phyloP scores from a whole-genome alignment of 73 alveolate genomes.

The Blepharisma japonicum region DNA sequence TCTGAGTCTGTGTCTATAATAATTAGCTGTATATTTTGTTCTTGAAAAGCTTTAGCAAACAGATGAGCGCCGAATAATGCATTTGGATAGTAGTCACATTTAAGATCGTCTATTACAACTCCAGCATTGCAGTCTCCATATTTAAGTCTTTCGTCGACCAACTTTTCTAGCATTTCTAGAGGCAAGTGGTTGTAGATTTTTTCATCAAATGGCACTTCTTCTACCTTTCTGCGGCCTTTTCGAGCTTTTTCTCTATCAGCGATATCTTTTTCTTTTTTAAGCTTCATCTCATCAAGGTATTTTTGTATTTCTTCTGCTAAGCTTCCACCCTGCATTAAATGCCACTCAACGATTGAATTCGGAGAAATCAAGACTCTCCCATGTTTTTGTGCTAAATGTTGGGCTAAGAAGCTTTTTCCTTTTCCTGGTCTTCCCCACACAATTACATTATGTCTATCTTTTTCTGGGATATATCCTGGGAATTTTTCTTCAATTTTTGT shows the following conservation, averaged over 20 bases:
- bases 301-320: slow-evolving; percentile 70
- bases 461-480: slow-evolving; percentile 70
- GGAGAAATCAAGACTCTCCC: slow-evolving; percentile 83
- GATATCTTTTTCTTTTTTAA: slow-evolving; percentile 70
- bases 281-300: slow-evolving; percentile 77
- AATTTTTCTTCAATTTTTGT: slow-evolving; percentile 53
- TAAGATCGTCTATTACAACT: slow-evolving; percentile 90
- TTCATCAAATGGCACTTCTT: slow-evolving; percentile 83
- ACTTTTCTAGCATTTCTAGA: slow-evolving; percentile 78
- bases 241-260: slow-evolving; percentile 92
- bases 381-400: slow-evolving; percentile 85
- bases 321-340: slow-evolving; percentile 48
- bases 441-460: slow-evolving; percentile 79
- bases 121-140: slow-evolving; percentile 97
- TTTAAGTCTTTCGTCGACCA: slow-evolving; percentile 75
- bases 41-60: slow-evolving; percentile 80
- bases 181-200: slow-evolving; percentile 76
- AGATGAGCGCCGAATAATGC: slow-evolving; percentile 67
- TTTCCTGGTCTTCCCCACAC: slow-evolving; percentile 88
- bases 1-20: slow-evolving; percentile 45
- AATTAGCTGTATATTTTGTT: slow-evolving; percentile 80
- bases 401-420: slow-evolving; percentile 91
- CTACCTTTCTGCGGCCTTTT: slow-evolving; percentile 87
- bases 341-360: slow-evolving; percentile 74
- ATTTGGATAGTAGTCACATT: slow-evolving; percentile 82